These are phyloP conservation scores for Phialocephala subalpina DNA, from an alignment of 2,329 filamentous ascomycete species.

Conservation along the genomic window DNA sequence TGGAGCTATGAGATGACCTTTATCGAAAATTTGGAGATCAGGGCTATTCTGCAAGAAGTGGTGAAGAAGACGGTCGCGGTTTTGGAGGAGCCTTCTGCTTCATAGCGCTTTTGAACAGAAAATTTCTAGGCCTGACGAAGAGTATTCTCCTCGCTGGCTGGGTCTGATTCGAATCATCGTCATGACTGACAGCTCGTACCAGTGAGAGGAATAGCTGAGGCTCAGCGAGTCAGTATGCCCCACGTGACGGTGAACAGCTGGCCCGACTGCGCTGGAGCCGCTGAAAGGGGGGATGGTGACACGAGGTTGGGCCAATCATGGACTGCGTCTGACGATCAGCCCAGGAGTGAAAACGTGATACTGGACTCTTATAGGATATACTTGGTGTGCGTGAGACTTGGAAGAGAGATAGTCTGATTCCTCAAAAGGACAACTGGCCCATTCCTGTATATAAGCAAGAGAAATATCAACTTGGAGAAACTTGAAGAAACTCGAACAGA, in stretches of 20 bases:
- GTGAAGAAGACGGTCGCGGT: too few species aligned
- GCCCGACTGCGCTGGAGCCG: slow-evolving; percentile 2
- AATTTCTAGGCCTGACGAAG: too few species aligned
- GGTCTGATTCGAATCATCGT: too few species aligned
- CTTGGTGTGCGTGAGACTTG: neutral
- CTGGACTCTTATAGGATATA: neutral
- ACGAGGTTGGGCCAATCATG: neutral
- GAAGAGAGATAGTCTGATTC: neutral
- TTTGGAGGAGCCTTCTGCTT: too few species aligned
- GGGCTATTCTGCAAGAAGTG: too few species aligned
- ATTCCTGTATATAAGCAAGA: too few species aligned
- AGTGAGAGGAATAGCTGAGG: neutral
- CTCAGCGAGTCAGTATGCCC: neutral
- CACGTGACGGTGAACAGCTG: slow-evolving; percentile 3
- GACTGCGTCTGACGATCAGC: neutral
- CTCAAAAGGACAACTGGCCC: neutral
- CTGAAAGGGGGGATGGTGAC: neutral
- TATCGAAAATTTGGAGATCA: too few species aligned
- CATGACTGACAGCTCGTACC: too few species aligned
- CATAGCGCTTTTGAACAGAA: too few species aligned
- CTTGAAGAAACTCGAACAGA: neutral
- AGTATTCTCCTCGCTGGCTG: too few species aligned
- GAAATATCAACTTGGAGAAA: neutral
- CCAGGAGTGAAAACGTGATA: neutral
- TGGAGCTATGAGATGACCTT: too few species aligned